phyloP scores from a whole-genome alignment of 495 filamentous ascomycete species.

The Stereocaulon alpinum region DNA sequence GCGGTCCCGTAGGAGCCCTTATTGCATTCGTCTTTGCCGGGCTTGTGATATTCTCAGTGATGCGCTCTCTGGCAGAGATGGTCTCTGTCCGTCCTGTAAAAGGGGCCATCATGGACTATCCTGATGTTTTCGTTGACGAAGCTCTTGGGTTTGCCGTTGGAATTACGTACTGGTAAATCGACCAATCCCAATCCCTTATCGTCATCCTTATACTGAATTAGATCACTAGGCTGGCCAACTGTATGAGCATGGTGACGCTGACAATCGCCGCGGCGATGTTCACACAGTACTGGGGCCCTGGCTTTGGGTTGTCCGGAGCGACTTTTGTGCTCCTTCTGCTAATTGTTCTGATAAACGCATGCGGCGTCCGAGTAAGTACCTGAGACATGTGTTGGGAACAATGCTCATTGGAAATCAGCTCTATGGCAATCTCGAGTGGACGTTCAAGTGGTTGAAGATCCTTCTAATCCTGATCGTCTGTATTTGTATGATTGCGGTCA shows the following conservation, averaged over 20 bases:
- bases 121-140: constrained; percentile 32
- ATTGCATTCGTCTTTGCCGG: constrained; percentile 32
- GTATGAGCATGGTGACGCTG: constrained; percentile 26
- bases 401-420: constrained; percentile 12
- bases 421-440: constrained; percentile 27
- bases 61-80: constrained; percentile 35
- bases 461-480: constrained; percentile 19
- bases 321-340: constrained; percentile 20
- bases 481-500: constrained; percentile 24
- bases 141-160: constrained; percentile 34
- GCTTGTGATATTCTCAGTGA: constrained; percentile 31
- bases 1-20: constrained; percentile 30
- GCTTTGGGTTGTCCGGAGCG: constrained; percentile 16
- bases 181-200: background rate
- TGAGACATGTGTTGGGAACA: background rate
- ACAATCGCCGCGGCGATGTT: constrained; percentile 23
- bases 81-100: constrained; percentile 31
- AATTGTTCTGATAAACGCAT: constrained; percentile 24
- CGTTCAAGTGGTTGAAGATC: constrained; percentile 26
- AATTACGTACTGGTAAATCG: constrained; percentile 32
- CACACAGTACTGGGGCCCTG: constrained; percentile 20
- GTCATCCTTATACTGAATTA: background rate
- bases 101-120: constrained; percentile 32
- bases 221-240: constrained; percentile 20
- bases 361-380: constrained; percentile 21